Evolutionary conservation across 2,329 filamentous ascomycete species (phyloP).

Genomic region (Thelonectria olida): DNA sequence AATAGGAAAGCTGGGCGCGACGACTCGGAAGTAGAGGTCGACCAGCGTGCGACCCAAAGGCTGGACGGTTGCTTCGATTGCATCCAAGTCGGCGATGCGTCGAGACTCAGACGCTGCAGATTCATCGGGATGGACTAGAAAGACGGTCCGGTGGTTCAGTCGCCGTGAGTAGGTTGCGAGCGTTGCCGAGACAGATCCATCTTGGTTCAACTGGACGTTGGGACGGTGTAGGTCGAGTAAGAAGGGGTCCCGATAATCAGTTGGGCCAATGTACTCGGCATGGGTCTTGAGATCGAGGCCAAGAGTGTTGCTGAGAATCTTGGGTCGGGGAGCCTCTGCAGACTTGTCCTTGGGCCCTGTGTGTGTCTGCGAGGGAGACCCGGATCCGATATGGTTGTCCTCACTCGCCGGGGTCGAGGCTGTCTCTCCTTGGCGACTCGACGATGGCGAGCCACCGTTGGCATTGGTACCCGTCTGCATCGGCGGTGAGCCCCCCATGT

Average conservation of each 20-base stretch:
- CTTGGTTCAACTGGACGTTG: conserved; percentile 46
- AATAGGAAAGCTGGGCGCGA: conserved; percentile 68
- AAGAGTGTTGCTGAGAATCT: conserved; percentile 53
- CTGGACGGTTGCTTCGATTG: conserved; percentile 69
- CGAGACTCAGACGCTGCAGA: conserved; percentile 51
- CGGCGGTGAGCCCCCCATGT: conserved; percentile 28
- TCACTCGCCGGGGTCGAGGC: conserved; percentile 36
- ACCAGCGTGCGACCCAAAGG: conserved; percentile 71
- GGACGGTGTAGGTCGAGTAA: conserved; percentile 66
- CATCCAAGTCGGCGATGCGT: conserved; percentile 51
- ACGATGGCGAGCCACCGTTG: conserved; percentile 28
- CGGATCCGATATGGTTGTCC: conserved; percentile 24
- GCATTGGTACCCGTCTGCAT: conserved; percentile 11
- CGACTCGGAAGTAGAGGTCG: conserved; percentile 72
- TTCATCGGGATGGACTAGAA: conserved; percentile 48
- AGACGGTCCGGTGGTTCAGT: conserved; percentile 47
- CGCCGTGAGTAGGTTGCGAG: conserved; percentile 42
- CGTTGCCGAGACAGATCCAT: conserved; percentile 6
- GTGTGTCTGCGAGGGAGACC: conserved; percentile 24
- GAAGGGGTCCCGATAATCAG: conserved; percentile 66
- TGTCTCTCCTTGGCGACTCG: conserved; percentile 37
- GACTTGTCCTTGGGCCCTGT: conserved; percentile 25
- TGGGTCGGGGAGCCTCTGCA: conserved; percentile 35
- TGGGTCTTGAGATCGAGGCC: conserved; percentile 67
- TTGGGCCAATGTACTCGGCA: conserved; percentile 68